These are phyloP conservation scores for Ammopiptanthus mongolicus DNA, from an alignment of 306 rosid species.

Conservation along the genomic window DNA sequence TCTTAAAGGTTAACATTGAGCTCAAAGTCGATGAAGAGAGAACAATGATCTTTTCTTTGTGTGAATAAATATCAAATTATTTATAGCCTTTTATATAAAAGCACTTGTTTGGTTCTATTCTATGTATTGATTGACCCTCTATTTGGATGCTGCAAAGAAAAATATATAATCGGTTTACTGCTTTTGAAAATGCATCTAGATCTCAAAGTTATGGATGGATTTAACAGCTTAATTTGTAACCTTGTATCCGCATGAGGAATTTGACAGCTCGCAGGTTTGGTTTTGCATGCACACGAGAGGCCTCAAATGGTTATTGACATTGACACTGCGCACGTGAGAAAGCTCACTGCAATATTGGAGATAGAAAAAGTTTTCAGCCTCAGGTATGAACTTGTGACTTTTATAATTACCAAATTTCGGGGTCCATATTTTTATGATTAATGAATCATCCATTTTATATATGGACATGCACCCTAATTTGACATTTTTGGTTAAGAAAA, in stretches of 20 bases:
- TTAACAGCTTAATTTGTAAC: neutral
- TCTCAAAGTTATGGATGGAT: neutral
- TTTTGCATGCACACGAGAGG: slow-evolving; percentile 23
- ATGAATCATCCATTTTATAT: neutral
- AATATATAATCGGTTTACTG: neutral
- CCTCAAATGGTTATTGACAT: neutral
- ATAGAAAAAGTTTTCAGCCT: neutral
- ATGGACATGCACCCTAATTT: neutral
- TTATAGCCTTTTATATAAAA: too few relatives aligned
- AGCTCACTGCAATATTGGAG: neutral
- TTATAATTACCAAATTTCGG: neutral
- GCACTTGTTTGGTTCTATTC: neutral
- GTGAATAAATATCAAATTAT: neutral
- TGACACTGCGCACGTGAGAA: slow-evolving; percentile 23
- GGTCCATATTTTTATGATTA: neutral
- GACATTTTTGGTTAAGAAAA: neutral
- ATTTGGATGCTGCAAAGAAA: neutral
- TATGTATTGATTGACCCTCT: neutral
- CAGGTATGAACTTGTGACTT: slow-evolving; percentile 36
- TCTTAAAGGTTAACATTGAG: neutral
- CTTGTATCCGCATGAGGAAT: neutral
- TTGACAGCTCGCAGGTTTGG: slow-evolving; percentile 20
- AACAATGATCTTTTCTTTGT: neutral
- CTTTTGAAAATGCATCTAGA: neutral
- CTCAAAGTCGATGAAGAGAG: neutral